Conservation (phyloP, 768 basidiomycete species). For the Pleurotus citrinopileatus region DNA sequence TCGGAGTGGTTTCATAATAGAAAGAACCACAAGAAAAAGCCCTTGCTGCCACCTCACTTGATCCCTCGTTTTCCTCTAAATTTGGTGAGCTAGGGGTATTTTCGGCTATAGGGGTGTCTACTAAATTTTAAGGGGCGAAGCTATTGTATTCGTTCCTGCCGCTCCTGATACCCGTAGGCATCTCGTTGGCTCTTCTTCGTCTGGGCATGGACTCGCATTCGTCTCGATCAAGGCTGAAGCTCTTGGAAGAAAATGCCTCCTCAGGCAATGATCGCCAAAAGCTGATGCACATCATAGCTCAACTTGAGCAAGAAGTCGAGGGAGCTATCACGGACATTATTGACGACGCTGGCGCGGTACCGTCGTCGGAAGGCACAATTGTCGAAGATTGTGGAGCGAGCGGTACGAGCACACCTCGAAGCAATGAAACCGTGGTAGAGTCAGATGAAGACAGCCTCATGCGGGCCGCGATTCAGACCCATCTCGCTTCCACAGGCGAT, state of each 20-base stretch:
- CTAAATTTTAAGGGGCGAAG: conserved; percentile 29
- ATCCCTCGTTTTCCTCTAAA: conserved; percentile 67
- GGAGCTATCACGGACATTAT: conserved; percentile 56
- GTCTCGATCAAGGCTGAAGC: conserved; percentile 61
- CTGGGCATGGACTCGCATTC: conserved; percentile 55
- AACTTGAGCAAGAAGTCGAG: conserved; percentile 60
- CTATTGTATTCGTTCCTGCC: conserved; percentile 56
- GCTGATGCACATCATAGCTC: conserved; percentile 51
- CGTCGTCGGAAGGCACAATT: conserved; percentile 12
- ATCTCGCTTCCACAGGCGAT: not conserved
- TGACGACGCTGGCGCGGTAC: conserved; percentile 35
- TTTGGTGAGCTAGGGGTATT: conserved; percentile 43
- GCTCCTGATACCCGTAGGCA: conserved; percentile 55
- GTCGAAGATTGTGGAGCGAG: conserved; percentile 1
- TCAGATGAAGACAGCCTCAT: conserved; percentile 1
- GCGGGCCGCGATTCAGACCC: not conserved
- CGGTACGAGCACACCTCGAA: conserved; percentile 9
- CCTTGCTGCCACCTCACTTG: conserved; percentile 54
- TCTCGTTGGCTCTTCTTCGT: conserved; percentile 50
- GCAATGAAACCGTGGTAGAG: not conserved
- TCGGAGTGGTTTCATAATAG: conserved; percentile 41
- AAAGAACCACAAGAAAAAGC: conserved; percentile 27
- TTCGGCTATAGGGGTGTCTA: not conserved
- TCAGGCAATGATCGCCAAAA: conserved; percentile 42
- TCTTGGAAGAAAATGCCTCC: conserved; percentile 43